phyloP scores from a whole-genome alignment of 306 rosid species.

The Pterocarpus santalinus region DNA sequence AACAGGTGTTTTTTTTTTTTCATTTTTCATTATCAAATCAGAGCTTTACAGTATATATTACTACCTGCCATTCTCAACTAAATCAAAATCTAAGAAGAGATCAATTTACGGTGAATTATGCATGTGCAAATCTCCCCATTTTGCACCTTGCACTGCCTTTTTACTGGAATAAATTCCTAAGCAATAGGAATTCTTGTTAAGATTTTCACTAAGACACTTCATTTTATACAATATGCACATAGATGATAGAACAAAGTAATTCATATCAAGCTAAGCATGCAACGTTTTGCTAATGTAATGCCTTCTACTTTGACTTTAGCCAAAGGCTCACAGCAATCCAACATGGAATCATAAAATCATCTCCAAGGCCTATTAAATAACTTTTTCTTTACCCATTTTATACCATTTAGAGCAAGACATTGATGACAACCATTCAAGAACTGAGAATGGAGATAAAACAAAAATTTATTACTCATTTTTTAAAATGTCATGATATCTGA shows the following conservation, averaged over 20 bases:
- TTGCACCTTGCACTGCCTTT: constrained; percentile 56
- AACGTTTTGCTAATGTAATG: too few species aligned
- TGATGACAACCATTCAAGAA: too few species aligned
- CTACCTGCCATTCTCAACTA: constrained; percentile 32
- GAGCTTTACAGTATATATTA: constrained; percentile 21
- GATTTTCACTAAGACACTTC: constrained; percentile 28
- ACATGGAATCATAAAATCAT: too few species aligned
- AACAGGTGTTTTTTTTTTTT: background rate
- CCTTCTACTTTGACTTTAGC: too few species aligned
- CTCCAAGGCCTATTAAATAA: too few species aligned
- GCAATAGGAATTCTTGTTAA: constrained; percentile 36
- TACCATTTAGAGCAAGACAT: too few species aligned
- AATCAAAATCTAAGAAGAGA: constrained; percentile 35
- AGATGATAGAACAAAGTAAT: background rate
- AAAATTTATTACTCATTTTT: too few species aligned
- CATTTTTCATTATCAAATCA: constrained; percentile 16
- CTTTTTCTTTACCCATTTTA: too few species aligned
- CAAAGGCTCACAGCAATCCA: too few species aligned
- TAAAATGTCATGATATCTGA: too few species aligned
- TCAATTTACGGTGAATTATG: constrained; percentile 71
- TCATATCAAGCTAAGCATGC: background rate
- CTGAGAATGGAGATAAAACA: too few species aligned
- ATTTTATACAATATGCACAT: constrained; percentile 6
- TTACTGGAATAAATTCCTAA: constrained; percentile 69
- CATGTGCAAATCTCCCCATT: constrained; percentile 66